A percentile compares a stretch with the other conserved stretches of the same genome.
These are phyloP conservation scores for Gliomastix tumulicola DNA, from an alignment of 2,329 filamentous ascomycete species.

Conservation along the genomic window DNA sequence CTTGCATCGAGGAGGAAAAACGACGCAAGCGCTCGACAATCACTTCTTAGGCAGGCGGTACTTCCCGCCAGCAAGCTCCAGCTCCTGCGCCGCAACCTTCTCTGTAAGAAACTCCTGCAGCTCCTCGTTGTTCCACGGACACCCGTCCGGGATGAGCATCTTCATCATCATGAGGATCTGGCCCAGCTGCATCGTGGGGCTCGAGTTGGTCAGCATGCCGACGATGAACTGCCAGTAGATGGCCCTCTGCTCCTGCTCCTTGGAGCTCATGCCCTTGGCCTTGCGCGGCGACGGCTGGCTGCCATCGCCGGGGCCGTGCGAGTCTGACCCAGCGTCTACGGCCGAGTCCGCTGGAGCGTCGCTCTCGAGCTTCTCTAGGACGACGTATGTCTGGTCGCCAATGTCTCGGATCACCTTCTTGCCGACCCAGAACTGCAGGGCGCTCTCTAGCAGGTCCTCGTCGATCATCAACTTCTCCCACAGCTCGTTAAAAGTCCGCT, in stretches of 20 bases:
- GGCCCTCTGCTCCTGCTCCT: constrained; percentile 50
- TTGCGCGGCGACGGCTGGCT: constrained; percentile 38
- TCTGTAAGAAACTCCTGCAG: constrained; percentile 70
- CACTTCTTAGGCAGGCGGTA: constrained; percentile 60
- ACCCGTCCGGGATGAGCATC: constrained; percentile 82
- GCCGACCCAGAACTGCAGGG: constrained; percentile 65
- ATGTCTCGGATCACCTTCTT: constrained; percentile 57
- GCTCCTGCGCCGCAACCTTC: constrained; percentile 65
- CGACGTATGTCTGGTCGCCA: constrained; percentile 49
- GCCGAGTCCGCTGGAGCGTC: constrained; percentile 16
- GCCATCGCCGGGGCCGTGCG: constrained; percentile 13
- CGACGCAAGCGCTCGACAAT: too few species aligned
- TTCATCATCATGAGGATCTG: constrained; percentile 93
- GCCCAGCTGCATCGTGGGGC: constrained; percentile 67
- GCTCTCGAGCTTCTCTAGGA: constrained; percentile 58
- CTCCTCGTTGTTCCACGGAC: constrained; percentile 85
- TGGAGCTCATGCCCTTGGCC: constrained; percentile 51
- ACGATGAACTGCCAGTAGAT: constrained; percentile 91
- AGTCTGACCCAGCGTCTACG: constrained; percentile 19
- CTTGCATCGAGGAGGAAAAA: too few species aligned
- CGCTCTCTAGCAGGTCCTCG: constrained; percentile 60
- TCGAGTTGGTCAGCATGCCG: constrained; percentile 91
- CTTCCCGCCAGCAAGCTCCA: constrained; percentile 65
- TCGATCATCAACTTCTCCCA: constrained; percentile 62
- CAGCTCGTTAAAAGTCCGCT: constrained; percentile 44